Conservation (phyloP, 2,329 filamentous ascomycete species). For the Ploettnerulaceae sp. region DNA sequence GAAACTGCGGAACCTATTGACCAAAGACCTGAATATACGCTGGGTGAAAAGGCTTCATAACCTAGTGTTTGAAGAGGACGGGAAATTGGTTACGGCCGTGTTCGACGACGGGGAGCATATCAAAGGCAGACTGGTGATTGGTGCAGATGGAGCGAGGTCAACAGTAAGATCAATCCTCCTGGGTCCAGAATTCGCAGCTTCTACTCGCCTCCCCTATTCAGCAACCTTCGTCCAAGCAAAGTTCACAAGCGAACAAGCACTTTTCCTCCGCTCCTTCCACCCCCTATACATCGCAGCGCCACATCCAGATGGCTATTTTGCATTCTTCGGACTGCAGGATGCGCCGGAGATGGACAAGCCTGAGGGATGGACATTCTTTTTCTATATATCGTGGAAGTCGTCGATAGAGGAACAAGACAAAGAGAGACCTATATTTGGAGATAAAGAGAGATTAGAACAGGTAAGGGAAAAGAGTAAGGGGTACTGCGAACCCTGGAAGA, state of each 20-base stretch:
- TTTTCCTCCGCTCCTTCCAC: constrained; percentile 41
- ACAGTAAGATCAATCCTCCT: constrained; percentile 31
- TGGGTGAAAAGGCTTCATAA: constrained; percentile 38
- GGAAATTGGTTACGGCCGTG: constrained; percentile 27
- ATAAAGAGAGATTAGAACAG: constrained; percentile 37
- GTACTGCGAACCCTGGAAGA: constrained; percentile 43
- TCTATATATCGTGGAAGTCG: constrained; percentile 43
- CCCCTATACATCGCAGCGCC: constrained; percentile 40
- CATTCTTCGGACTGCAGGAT: constrained; percentile 43
- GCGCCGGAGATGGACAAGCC: constrained; percentile 36
- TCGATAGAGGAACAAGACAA: constrained; percentile 39
- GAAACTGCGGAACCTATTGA: constrained; percentile 36
- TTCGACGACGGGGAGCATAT: constrained; percentile 34
- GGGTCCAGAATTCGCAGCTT: constrained; percentile 29
- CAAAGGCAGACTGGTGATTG: constrained; percentile 33
- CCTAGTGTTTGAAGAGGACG: constrained; percentile 34
- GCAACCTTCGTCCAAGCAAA: constrained; percentile 42
- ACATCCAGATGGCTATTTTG: constrained; percentile 41
- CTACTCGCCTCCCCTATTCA: constrained; percentile 39
- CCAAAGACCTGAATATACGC: constrained; percentile 35
- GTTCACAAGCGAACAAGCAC: constrained; percentile 40
- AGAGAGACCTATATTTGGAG: constrained; percentile 33
- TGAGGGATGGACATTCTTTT: constrained; percentile 42
- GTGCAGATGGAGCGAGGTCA: constrained; percentile 35
- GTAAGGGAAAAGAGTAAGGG: constrained; percentile 36